These are phyloP conservation scores for Leishmania tarentolae DNA, from an alignment of 208 protist genomes.

Conservation along the genomic window DNA sequence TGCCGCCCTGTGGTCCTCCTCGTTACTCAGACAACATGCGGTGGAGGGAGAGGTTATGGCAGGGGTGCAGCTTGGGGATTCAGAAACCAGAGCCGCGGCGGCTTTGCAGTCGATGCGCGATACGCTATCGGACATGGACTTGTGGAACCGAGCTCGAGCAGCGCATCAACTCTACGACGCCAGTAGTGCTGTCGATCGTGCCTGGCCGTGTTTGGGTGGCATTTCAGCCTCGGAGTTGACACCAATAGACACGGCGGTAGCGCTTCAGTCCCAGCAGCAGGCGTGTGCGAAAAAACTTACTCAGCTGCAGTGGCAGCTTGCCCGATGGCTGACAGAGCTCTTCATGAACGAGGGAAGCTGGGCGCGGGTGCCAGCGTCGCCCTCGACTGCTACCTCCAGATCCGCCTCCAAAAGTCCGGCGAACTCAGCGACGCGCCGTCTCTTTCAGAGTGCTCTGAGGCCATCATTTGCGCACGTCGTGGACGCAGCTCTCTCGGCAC, in stretches of 20 bases:
- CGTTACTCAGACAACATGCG: constrained; percentile 11
- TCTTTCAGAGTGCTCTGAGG: constrained; percentile 18
- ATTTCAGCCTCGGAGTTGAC: not conserved
- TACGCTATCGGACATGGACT: constrained; percentile 27
- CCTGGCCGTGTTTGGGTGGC: not conserved
- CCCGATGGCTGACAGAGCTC: constrained; percentile 65
- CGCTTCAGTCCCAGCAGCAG: constrained; percentile 14
- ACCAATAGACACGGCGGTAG: not conserved
- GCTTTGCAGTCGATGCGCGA: constrained; percentile 21
- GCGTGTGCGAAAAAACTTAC: constrained; percentile 3
- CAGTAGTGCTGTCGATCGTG: constrained; percentile 19
- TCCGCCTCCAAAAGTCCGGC: not conserved
- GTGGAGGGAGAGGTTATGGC: constrained; percentile 32
- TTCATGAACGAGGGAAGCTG: constrained; percentile 79
- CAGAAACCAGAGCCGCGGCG: constrained; percentile 13
- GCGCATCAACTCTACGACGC: constrained; percentile 30
- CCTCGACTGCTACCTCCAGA: not conserved
- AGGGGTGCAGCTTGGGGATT: constrained; percentile 2
- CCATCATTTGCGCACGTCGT: constrained; percentile 17
- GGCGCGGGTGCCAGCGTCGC: constrained; percentile 21
- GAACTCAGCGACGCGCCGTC: constrained; percentile 9
- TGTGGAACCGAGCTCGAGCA: constrained; percentile 35
- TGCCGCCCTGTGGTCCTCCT: constrained; percentile 2
- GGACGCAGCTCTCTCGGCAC: constrained; percentile 15
- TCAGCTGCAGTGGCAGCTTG: constrained; percentile 52